Evolutionary conservation across 2,329 filamentous ascomycete species (phyloP), one percentile per base, ranked within the genome.

Genomic region (Drechslerella dactyloides): DNA sequence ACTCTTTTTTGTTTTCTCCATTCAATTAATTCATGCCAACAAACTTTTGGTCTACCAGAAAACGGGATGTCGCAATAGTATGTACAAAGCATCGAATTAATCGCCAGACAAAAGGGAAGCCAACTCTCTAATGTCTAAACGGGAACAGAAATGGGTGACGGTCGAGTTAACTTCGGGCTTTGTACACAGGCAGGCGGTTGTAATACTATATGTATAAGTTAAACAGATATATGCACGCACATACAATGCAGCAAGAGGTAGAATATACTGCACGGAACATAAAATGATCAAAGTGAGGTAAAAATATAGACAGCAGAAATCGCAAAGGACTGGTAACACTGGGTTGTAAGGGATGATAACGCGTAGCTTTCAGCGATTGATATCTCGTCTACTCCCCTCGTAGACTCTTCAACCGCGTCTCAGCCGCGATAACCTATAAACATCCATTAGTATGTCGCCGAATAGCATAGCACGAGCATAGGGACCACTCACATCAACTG

Each of bases 401-500:
- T 80, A 97, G 82, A 81, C 90, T 96, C 82, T 94, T 90, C 77
- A 97, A 83, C 77, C 93, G 86, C 44, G 93, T 93, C 82, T 97
- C 92, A 3, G 92, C 90, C 76, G 91, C 88, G 81, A 96, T 96
- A 66, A 96, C 88, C 90, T 93, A 76, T 55, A n/a, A 48, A 55
- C 44, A 27, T 57, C 35, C 27, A 23, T 30, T 15, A n/a, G 76
- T 15, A 35, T n/a, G 15, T n/a, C n/a, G n/a, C n/a, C n/a, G n/a
- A n/a, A n/a, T n/a, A n/a, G n/a, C n/a, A n/a, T n/a, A n/a, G n/a
- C n/a, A n/a, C n/a, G n/a, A n/a, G n/a, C n/a, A n/a, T n/a, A n/a
- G n/a, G n/a, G n/a, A n/a, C n/a, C 55, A 85, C 88, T 87, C 81
- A 96, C 94, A 81, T 99, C 94, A 77, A 99, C 84, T 77, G 94